phyloP scores from a whole-genome alignment of 495 filamentous ascomycete species.

The Neurospora hispaniola region DNA sequence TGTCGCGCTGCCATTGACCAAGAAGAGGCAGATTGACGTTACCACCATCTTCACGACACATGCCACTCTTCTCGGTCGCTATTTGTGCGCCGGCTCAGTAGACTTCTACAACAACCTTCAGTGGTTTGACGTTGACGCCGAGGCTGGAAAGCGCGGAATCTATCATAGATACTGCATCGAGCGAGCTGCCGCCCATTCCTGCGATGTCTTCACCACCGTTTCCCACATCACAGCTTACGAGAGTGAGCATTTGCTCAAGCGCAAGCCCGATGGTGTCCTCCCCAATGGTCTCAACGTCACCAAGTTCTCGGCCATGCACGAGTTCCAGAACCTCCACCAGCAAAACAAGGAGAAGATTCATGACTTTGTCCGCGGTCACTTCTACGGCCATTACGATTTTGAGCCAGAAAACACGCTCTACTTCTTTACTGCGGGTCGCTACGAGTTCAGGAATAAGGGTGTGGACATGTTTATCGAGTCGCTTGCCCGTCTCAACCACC shows the following conservation, averaged over 20 bases:
- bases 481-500: slow-evolving; percentile 85
- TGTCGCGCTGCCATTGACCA: slow-evolving; percentile 86
- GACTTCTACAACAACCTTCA: slow-evolving; percentile 99
- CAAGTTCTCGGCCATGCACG: slow-evolving; percentile 97
- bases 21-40: slow-evolving; percentile 87
- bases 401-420: slow-evolving; percentile 96
- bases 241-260: slow-evolving; percentile 92
- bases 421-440: slow-evolving; percentile 91
- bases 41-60: slow-evolving; percentile 99
- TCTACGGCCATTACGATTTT: slow-evolving; percentile 97
- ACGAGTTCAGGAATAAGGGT: slow-evolving; percentile 96
- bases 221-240: slow-evolving; percentile 98
- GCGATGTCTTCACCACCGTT: slow-evolving; percentile 96
- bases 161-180: slow-evolving; percentile 99
- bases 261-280: slow-evolving; percentile 92
- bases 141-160: slow-evolving; percentile 95
- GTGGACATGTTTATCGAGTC: slow-evolving; percentile 99
- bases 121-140: slow-evolving; percentile 90
- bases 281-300: slow-evolving; percentile 97
- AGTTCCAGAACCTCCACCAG: slow-evolving; percentile 97
- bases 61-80: slow-evolving; percentile 86
- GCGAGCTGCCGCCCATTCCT: slow-evolving; percentile 77
- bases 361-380: slow-evolving; percentile 95
- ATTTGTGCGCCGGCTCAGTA: slow-evolving; percentile 92
- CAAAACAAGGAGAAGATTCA: slow-evolving; percentile 95